Percentiles rank a stretch among this genome's conserved stretches.
Evolutionary conservation across 2,329 filamentous ascomycete species (phyloP).

Genomic region (Alternaria triticimaculans): DNA sequence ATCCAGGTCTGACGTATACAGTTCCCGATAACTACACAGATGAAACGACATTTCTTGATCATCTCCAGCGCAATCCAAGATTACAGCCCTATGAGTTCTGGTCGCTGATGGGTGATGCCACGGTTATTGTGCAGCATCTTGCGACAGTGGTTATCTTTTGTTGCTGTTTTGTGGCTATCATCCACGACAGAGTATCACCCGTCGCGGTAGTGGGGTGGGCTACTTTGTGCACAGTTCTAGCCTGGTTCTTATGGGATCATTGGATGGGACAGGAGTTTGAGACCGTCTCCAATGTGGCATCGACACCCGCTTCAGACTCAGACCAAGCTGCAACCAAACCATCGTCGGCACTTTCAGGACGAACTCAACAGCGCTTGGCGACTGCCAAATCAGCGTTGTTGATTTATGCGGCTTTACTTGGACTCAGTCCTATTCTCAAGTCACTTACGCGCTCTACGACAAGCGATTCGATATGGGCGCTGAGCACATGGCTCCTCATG

Average conservation of each 20-base stretch:
- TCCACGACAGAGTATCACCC: slow-evolving; percentile 84
- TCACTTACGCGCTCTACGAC: slow-evolving; percentile 94
- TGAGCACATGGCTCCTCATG: slow-evolving; percentile 89
- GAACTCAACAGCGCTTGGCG: slow-evolving; percentile 70
- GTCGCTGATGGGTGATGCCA: slow-evolving; percentile 92
- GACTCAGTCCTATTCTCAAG: slow-evolving; percentile 92
- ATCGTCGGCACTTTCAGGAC: slow-evolving; percentile 55
- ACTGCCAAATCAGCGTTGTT: slow-evolving; percentile 92
- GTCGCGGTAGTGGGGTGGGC: slow-evolving; percentile 88
- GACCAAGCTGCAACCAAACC: not conserved
- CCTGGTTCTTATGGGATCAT: slow-evolving; percentile 90
- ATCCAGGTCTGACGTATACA: slow-evolving; percentile 44
- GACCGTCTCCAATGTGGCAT: slow-evolving; percentile 48
- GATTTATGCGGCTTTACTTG: slow-evolving; percentile 91
- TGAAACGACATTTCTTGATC: slow-evolving; percentile 93
- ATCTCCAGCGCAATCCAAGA: slow-evolving; percentile 91
- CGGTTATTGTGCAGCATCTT: slow-evolving; percentile 95
- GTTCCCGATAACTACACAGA: slow-evolving; percentile 99
- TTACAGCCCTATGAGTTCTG: slow-evolving; percentile 97
- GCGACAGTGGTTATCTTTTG: slow-evolving; percentile 94
- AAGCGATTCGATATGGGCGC: slow-evolving; percentile 94
- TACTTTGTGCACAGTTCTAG: slow-evolving; percentile 80
- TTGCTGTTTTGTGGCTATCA: slow-evolving; percentile 91
- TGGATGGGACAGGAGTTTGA: slow-evolving; percentile 79
- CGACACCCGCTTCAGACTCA: not conserved